phyloP scores from a whole-genome alignment of 1,139 yeast species.

The Diutina pseudorugosa region DNA sequence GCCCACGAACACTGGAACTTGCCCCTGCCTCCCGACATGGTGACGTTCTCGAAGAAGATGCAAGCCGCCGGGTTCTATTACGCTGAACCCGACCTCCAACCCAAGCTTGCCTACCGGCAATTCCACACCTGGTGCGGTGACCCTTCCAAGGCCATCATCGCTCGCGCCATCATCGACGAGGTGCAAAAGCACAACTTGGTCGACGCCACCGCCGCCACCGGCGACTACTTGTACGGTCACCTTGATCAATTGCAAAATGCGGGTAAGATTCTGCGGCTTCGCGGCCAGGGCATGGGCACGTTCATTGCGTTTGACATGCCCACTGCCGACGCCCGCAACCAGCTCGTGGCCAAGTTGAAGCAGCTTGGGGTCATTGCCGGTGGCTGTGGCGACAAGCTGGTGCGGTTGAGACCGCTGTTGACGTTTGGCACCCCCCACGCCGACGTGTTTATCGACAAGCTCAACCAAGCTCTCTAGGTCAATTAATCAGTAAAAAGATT shows the following conservation, averaged over 20 bases:
- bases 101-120: slow-evolving; percentile 66
- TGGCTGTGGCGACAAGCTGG: slow-evolving; percentile 55
- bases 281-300: slow-evolving; percentile 61
- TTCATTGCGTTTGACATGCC: slow-evolving; percentile 67
- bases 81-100: slow-evolving; percentile 57
- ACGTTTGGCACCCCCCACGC: slow-evolving; percentile 59
- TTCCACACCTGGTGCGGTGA: slow-evolving; percentile 92
- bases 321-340: slow-evolving; percentile 34
- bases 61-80: slow-evolving; percentile 81
- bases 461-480: slow-evolving; percentile 14
- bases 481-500: too few species aligned
- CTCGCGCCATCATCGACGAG: slow-evolving; percentile 59
- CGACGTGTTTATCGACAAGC: slow-evolving; percentile 39
- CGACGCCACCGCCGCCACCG: slow-evolving; percentile 43
- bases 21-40: slow-evolving; percentile 65
- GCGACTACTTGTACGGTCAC: slow-evolving; percentile 45
- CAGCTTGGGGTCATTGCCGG: slow-evolving; percentile 56
- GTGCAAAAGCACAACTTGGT: slow-evolving; percentile 48
- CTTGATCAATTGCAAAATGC: slow-evolving; percentile 32
- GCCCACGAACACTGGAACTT: slow-evolving; percentile 76
- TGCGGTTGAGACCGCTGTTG: slow-evolving; percentile 61
- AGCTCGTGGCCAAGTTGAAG: slow-evolving; percentile 37
- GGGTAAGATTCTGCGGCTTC: slow-evolving; percentile 33
- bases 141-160: slow-evolving; percentile 65
- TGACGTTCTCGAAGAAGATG: slow-evolving; percentile 75